Evolutionary conservation across 768 basidiomycete genomes (phyloP).

Genomic region (Lactarius quietus): DNA sequence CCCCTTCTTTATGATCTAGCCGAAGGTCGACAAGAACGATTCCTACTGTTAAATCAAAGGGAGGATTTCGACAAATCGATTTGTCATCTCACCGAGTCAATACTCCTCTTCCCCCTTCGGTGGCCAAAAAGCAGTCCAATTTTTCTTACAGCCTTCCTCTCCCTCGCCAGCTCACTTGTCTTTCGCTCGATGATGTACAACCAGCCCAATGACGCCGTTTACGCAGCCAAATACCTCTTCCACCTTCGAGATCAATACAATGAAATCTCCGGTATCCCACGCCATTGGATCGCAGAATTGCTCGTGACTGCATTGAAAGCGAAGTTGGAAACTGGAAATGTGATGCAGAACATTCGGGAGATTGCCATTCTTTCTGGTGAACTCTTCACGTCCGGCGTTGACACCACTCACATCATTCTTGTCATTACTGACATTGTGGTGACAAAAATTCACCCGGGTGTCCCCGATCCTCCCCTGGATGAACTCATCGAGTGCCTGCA

Average conservation of each 20-base stretch:
- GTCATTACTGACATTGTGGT: not conserved
- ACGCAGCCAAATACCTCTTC: not conserved
- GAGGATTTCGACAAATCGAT: not conserved
- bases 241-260: not conserved
- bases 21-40: too few relatives aligned
- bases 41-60: not conserved
- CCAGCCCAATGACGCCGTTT: not conserved
- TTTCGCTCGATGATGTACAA: not conserved
- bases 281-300: not conserved
- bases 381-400: not conserved
- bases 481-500: too few relatives aligned
- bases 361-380: not conserved
- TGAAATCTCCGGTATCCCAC: too few relatives aligned
- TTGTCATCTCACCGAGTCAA: not conserved
- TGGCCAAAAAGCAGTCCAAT: not conserved
- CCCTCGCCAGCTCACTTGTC: not conserved
- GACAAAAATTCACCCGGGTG: not conserved
- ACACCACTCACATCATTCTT: not conserved
- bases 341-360: not conserved
- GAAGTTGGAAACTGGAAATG: not conserved
- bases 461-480: not conserved
- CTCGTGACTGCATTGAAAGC: not conserved
- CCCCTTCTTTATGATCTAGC: too few relatives aligned
- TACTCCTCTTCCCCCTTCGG: not conserved
- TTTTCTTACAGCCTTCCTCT: not conserved